Evolutionary conservation across 768 basidiomycete species (phyloP).

Genomic region (Leccinum olivaceopallidum): DNA sequence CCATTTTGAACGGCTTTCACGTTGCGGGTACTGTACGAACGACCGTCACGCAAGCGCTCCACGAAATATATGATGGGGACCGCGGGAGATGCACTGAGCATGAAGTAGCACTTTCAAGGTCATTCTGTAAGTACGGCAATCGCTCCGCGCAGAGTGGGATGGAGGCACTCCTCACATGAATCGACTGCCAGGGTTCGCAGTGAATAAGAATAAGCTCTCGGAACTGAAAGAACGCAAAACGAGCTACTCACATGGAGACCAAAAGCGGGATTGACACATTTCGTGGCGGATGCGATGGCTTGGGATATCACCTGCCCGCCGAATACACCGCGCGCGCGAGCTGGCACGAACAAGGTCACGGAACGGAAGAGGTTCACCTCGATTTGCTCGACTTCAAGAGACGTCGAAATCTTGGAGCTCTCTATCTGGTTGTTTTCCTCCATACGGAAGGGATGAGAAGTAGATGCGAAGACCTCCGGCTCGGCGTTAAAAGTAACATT

Average conservation of each 20-base stretch:
- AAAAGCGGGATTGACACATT: slow-evolving; percentile 64
- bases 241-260: slow-evolving; percentile 64
- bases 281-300: slow-evolving; percentile 79
- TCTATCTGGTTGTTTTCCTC: slow-evolving; percentile 51
- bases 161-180: slow-evolving; percentile 54
- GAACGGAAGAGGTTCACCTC: slow-evolving; percentile 80
- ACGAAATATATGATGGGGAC: slow-evolving; percentile 79
- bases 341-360: slow-evolving; percentile 67
- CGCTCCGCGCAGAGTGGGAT: not conserved
- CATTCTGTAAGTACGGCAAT: slow-evolving; percentile 7
- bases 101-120: slow-evolving; percentile 74
- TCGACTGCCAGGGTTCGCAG: slow-evolving; percentile 42
- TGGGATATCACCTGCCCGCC: slow-evolving; percentile 92
- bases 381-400: slow-evolving; percentile 76
- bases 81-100: slow-evolving; percentile 70
- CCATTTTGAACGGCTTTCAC: slow-evolving; percentile 61
- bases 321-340: slow-evolving; percentile 69
- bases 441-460: slow-evolving; percentile 17
- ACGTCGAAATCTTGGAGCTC: slow-evolving; percentile 67
- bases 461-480: not conserved
- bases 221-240: not conserved
- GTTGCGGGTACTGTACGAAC: slow-evolving; percentile 67
- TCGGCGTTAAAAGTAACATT: not conserved
- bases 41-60: slow-evolving; percentile 72
- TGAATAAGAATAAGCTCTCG: slow-evolving; percentile 4